Conservation (phyloP, 257 asterid species). For the Ilex asprella region DNA sequence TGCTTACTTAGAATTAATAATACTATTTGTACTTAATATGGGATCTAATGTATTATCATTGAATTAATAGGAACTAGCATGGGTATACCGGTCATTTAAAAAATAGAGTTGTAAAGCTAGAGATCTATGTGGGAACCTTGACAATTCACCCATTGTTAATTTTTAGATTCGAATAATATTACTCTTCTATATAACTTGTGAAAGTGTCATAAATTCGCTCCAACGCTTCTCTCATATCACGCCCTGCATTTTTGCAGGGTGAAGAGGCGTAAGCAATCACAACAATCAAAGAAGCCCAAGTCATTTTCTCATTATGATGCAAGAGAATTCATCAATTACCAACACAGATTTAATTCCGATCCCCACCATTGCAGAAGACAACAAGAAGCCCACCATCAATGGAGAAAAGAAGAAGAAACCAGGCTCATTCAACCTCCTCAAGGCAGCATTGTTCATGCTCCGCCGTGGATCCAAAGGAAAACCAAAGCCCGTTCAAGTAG, state of each 20-base stretch:
- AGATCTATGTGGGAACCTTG: too few relatives aligned
- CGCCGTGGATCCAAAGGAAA: constrained; percentile 25
- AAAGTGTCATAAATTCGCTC: too few relatives aligned
- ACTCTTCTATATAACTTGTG: too few relatives aligned
- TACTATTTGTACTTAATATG: too few relatives aligned
- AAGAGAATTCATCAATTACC: not conserved
- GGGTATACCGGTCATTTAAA: too few relatives aligned
- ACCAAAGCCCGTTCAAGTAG: not conserved
- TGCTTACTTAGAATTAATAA: too few relatives aligned
- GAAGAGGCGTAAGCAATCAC: not conserved
- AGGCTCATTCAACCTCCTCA: constrained; percentile 44
- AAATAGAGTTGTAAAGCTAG: too few relatives aligned
- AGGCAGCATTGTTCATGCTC: constrained; percentile 43
- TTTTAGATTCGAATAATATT: too few relatives aligned
- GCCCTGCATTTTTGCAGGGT: constrained; percentile 2
- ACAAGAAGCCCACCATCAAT: too few relatives aligned
- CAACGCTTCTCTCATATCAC: not conserved
- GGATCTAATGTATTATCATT: too few relatives aligned
- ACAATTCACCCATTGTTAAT: too few relatives aligned
- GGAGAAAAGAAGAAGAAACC: constrained; percentile 27
- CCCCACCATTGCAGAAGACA: not conserved
- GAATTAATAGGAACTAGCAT: too few relatives aligned
- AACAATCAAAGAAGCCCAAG: not conserved
- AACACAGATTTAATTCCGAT: not conserved
- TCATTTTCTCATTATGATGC: not conserved